Evolutionary conservation across 371 early-diverging fungal species (phyloP).

Genomic region (Capniomyces stellatus): DNA sequence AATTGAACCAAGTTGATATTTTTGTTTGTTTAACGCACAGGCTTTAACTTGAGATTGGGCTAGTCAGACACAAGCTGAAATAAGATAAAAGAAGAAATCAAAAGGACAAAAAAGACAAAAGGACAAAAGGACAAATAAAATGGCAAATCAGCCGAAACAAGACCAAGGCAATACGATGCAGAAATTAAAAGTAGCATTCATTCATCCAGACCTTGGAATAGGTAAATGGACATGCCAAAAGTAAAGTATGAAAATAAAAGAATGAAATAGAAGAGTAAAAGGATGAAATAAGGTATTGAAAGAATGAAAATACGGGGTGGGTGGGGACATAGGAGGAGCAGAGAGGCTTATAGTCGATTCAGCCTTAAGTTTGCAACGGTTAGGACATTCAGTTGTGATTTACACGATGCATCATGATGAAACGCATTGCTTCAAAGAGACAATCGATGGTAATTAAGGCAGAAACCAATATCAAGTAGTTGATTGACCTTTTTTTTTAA

Average conservation of each 20-base stretch:
- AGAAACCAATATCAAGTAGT: not conserved
- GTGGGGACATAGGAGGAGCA: conserved; percentile 54
- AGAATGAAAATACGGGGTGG: not conserved
- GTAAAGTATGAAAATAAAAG: too few species aligned
- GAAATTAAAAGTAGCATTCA: conserved; percentile 39
- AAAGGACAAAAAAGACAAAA: too few species aligned
- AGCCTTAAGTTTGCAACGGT: conserved; percentile 56
- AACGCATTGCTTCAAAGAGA: conserved; percentile 82
- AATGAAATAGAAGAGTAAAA: too few species aligned
- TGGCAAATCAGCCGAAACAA: too few species aligned
- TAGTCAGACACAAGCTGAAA: too few species aligned
- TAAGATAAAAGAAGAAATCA: too few species aligned
- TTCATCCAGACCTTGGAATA: conserved; percentile 77
- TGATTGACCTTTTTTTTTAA: not conserved
- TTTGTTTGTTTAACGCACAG: too few species aligned
- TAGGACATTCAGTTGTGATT: conserved; percentile 61
- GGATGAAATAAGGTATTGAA: too few species aligned
- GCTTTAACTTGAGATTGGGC: too few species aligned
- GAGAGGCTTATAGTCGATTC: conserved; percentile 92
- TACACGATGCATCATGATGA: conserved; percentile 84
- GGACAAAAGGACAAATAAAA: too few species aligned
- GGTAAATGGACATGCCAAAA: conserved; percentile 32
- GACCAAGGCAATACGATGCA: too few species aligned
- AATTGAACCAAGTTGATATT: too few species aligned
- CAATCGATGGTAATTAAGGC: conserved; percentile 44